Percentiles rank a stretch among this genome's conserved stretches.
Evolutionary conservation across 2,329 filamentous ascomycete genomes (phyloP).

Genomic region (Ceratocystis colombiana): DNA sequence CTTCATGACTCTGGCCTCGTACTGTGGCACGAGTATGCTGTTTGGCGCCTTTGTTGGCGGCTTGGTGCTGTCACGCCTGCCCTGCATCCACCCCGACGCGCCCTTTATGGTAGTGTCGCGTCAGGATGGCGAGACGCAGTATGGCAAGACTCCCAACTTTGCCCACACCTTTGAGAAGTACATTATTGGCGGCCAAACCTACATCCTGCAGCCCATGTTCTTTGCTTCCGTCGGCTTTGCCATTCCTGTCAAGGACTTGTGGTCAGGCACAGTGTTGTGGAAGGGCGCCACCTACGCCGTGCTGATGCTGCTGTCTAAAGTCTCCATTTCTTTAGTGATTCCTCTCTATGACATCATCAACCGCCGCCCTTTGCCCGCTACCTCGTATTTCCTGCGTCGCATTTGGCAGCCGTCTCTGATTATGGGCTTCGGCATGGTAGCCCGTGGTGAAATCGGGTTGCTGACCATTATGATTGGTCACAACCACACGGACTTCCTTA

Average conservation of each 20-base stretch:
- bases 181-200: constrained; percentile 33
- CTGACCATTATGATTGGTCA: constrained; percentile 37
- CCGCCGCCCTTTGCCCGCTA: constrained; percentile 15
- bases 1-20: constrained; percentile 32
- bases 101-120: constrained; percentile 32
- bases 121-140: constrained; percentile 32
- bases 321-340: constrained; percentile 27
- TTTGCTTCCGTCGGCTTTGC: constrained; percentile 51
- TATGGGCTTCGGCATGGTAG: constrained; percentile 49
- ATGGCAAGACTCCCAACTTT: constrained; percentile 32
- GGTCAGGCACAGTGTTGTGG: constrained; percentile 43
- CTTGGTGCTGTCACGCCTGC: constrained; percentile 33
- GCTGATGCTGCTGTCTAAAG: constrained; percentile 43
- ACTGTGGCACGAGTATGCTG: constrained; percentile 34
- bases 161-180: constrained; percentile 35
- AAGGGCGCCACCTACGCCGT: constrained; percentile 46
- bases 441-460: constrained; percentile 52
- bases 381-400: constrained; percentile 29
- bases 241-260: constrained; percentile 49
- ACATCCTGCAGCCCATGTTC: constrained; percentile 47
- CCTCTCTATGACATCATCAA: constrained; percentile 32
- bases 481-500: constrained; percentile 38
- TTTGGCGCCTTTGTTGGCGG: constrained; percentile 37
- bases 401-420: constrained; percentile 42
- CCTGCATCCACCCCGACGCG: constrained; percentile 32